Evolutionary conservation across 495 filamentous ascomycete genomes (phyloP), one percentile per base, ranked within the genome.

Genomic region (Barbatosphaeria neglecta): DNA sequence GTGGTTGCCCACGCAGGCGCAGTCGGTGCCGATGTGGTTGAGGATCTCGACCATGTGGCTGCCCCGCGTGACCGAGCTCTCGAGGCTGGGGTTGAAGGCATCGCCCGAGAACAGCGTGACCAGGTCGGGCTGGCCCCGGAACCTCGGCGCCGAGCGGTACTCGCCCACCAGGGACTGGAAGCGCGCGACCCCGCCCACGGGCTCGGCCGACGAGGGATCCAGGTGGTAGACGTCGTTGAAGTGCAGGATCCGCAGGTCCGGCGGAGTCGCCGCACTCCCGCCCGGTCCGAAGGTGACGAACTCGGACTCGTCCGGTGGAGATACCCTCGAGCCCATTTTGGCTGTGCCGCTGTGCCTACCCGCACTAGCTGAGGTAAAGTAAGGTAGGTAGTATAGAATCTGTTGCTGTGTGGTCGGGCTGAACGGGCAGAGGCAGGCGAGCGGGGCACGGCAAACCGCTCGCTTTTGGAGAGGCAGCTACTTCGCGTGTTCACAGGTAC

Each of bases 201-300:
- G 88, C 50, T 95, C 86, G 15, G 80, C 76, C 16, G 84, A 87
- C 6, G 82, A 68, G 4, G 62, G 51, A 49, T 92, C 86, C 41
- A 95, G 76, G 51, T 95, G 89, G 62, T 95, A 95, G 43, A 78
- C 86, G 63, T 95, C 88, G 64, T 95, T 95, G 69, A 81, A 95
- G 68, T 95, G 89, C 41, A 94, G 66, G 23, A 95, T 59, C 22
- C 89, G 78, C 22, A 94, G 67, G 63, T 84, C 83, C 16, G 86
- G 86, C 22, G 75, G 59, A 17, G 70, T 71, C 33, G 50, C 43
- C 28, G 42, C 50, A 15, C 60, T 64, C 7, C 63, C 64, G 10
- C 70, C 69, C 18, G 74, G 78, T 43, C 68, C 63, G 57, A 76
- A 77, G 8, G 75, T 83, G 46, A 67, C 44, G 2, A 22, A 41